Evolutionary conservation across 305 asterid species (phyloP), one percentile per base, ranked within the genome.

Genomic region (Fraxinus greggii): DNA sequence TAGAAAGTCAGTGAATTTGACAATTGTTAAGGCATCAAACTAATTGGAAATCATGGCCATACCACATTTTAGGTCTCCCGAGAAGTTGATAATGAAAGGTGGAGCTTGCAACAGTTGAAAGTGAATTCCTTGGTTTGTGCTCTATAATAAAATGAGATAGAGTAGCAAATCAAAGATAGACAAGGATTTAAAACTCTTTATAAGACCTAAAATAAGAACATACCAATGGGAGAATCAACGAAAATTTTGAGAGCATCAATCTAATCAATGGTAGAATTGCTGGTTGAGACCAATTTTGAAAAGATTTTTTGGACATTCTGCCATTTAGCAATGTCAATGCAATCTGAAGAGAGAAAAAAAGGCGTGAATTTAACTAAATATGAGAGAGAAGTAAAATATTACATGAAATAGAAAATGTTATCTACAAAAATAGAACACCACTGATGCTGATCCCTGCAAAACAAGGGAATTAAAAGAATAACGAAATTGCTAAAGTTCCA

Each of bases 51-150:
- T 51, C 45, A 69, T 35, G 78, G 63, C n/a, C 89, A 77, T 92
- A 96, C 99, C 98, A 76, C 77, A 94, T 87, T 96, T 96, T 74
- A 96, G 97, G 89, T 96, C 98, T 80, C 99, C 99, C 75, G 91
- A 87, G 88, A 93, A 95, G 84, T 86, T 79, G 75, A 96, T 88
- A 88, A 88, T 83, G 88, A 81, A 86, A 17, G 98, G 98, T 21
- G 97, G 89, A 78, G 97, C 97, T 92, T 91, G 97, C 88, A 96
- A 87, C 84, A 94, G 94, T 87, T 94, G 99, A 84, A 96, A 89
- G 65, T 81, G 91, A 84, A 96, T 91, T 87, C 97, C 99, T 87
- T 96, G 97, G 77, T 72, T 10, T 69, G 93, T 90, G 89, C 98
- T 96, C 99, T 96, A 84, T 19, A 79, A 40, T 77, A 88, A 76